phyloP scores from a whole-genome alignment of 345 rosid species.

The Rubroshorea leprosula region DNA sequence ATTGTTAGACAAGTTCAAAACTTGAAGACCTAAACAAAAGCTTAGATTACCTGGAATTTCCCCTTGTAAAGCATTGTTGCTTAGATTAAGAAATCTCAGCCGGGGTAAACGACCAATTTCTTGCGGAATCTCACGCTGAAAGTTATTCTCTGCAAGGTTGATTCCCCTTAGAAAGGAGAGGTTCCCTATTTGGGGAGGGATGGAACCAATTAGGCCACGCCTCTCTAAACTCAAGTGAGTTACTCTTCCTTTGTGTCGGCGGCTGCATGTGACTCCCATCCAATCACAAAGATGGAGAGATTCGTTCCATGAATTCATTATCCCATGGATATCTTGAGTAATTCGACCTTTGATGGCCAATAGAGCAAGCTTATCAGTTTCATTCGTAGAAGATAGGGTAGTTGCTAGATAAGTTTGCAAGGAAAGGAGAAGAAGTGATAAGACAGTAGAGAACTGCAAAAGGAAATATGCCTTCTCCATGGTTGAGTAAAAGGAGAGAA shows the following conservation, averaged over 20 bases:
- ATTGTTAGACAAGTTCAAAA: neutral
- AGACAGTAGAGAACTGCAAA: no score
- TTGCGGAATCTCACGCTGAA: slow-evolving; percentile 11
- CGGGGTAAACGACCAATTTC: slow-evolving; percentile 9
- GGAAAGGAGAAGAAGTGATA: no score
- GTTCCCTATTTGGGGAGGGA: slow-evolving; percentile 12
- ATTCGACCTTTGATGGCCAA: no score
- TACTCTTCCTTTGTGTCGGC: slow-evolving; percentile 7
- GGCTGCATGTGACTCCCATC: slow-evolving; percentile 14
- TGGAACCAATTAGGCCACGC: neutral
- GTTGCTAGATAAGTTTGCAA: no score
- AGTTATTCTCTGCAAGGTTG: slow-evolving; percentile 1
- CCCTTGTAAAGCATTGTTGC: slow-evolving; percentile 12
- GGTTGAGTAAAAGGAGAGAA: no score
- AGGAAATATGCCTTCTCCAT: no score
- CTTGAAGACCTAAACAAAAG: neutral
- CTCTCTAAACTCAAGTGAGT: neutral
- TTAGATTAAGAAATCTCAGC: neutral
- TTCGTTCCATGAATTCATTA: no score
- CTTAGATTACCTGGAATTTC: slow-evolving; percentile 18
- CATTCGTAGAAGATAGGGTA: no score
- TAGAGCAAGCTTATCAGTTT: no score
- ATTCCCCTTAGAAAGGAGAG: slow-evolving; percentile 9
- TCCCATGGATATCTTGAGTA: no score
- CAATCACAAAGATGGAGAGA: no score